Percentiles rank a stretch among this genome's conserved stretches.
phyloP scores from a whole-genome alignment of 2,329 filamentous ascomycete genomes.

The Aureobasidium sp. region DNA sequence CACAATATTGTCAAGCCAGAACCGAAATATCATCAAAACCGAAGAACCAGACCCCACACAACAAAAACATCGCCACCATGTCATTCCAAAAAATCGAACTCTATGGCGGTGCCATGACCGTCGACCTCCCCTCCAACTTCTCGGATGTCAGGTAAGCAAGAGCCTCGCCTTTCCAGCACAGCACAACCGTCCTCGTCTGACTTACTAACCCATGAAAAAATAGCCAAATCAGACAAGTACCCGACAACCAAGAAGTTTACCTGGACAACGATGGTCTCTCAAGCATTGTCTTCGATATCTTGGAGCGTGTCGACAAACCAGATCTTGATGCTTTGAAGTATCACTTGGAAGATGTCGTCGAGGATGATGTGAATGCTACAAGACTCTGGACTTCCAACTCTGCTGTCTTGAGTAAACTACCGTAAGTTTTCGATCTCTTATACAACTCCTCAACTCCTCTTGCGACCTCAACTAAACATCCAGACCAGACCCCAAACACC shows the following conservation, averaged over 20 bases:
- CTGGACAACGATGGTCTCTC: slow-evolving; percentile 77
- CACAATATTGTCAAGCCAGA: too few relatives aligned
- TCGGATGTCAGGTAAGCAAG: slow-evolving; percentile 60
- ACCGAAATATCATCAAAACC: too few relatives aligned
- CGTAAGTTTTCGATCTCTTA: slow-evolving; percentile 22
- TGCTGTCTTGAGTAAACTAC: slow-evolving; percentile 25
- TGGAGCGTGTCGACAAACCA: slow-evolving; percentile 65
- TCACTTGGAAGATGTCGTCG: slow-evolving; percentile 41
- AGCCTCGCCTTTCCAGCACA: background rate
- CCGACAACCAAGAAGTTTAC: slow-evolving; percentile 87
- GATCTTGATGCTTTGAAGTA: slow-evolving; percentile 56
- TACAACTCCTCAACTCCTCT: too few relatives aligned
- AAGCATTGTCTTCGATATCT: slow-evolving; percentile 83
- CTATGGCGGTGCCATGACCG: slow-evolving; percentile 63
- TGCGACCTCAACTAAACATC: too few relatives aligned
- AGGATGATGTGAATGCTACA: slow-evolving; percentile 25
- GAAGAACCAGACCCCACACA: background rate
- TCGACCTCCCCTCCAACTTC: slow-evolving; percentile 59
- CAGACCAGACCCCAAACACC: slow-evolving; percentile 41
- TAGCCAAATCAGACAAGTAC: slow-evolving; percentile 65
- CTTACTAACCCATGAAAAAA: background rate
- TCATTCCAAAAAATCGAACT: slow-evolving; percentile 51
- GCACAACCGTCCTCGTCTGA: background rate
- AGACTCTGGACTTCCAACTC: slow-evolving; percentile 25
- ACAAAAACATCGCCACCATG: slow-evolving; percentile 24